Evolutionary conservation across 192 early-diverging fungal species (phyloP).

Genomic region (Haplosporangium gracile): DNA sequence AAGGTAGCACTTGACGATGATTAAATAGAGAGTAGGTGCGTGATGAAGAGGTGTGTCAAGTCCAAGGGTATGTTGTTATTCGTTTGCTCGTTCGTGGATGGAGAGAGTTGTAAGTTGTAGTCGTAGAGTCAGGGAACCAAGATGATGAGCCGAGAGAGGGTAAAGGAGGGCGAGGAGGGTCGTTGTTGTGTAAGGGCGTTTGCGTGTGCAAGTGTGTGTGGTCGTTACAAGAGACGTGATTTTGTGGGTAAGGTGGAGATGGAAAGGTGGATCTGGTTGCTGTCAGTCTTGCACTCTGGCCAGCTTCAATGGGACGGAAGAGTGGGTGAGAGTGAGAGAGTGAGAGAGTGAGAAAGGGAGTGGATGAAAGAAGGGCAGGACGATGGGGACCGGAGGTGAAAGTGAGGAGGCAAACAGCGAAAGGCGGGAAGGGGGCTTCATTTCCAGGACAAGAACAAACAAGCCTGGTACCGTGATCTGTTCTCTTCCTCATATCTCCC

Average conservation of each 20-base stretch:
- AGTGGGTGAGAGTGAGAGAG: background rate
- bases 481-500: no score
- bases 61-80: background rate
- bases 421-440: background rate
- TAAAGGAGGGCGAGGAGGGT: background rate
- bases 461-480: background rate
- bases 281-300: background rate
- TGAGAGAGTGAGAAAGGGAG: background rate
- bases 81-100: background rate
- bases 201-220: conserved; percentile 1
- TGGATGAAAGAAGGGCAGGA: background rate
- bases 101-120: background rate
- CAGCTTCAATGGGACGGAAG: background rate
- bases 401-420: background rate
- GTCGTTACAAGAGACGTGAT: background rate
- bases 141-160: background rate
- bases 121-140: background rate
- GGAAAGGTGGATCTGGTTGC: background rate
- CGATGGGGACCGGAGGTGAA: background rate
- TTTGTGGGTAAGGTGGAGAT: background rate
- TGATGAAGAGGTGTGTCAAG: background rate
- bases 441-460: background rate
- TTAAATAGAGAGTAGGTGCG: background rate
- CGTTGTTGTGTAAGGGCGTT: background rate
- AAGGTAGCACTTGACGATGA: background rate